These are phyloP conservation scores for Prunella vulgaris DNA, from an alignment of 257 asterid species.

Conservation along the genomic window DNA sequence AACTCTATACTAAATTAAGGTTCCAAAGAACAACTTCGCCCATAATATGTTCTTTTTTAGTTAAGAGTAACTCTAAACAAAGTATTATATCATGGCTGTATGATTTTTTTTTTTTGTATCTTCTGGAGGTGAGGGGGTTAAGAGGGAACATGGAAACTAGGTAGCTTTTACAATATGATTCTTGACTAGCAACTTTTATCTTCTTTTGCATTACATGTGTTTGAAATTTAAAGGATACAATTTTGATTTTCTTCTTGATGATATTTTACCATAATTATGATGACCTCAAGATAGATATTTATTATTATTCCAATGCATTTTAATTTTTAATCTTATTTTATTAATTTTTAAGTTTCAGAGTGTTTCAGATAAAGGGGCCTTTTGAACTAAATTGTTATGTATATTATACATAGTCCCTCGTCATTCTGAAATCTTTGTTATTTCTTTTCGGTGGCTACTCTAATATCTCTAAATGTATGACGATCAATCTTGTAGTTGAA, in stretches of 20 bases:
- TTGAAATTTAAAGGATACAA: neutral
- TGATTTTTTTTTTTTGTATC: neutral
- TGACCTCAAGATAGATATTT: neutral
- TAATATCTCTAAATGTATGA: conserved; percentile 3
- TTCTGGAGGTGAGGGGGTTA: neutral
- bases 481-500: neutral
- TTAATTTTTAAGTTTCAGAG: conserved; percentile 1
- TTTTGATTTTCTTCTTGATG: neutral
- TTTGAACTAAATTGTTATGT: neutral
- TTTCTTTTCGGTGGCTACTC: neutral
- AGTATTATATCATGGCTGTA: neutral
- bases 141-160: neutral
- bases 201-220: neutral
- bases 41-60: neutral
- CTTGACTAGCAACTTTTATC: neutral
- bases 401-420: neutral
- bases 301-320: neutral
- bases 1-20: too few species aligned
- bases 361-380: neutral
- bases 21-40: too few species aligned
- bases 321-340: neutral
- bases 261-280: neutral
- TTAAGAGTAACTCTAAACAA: conserved; percentile 1
- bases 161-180: neutral
- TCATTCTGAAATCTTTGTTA: neutral